Base-by-base conservation (phyloP, 148 eudicot species). In the Pouteria glomerata region DNA sequence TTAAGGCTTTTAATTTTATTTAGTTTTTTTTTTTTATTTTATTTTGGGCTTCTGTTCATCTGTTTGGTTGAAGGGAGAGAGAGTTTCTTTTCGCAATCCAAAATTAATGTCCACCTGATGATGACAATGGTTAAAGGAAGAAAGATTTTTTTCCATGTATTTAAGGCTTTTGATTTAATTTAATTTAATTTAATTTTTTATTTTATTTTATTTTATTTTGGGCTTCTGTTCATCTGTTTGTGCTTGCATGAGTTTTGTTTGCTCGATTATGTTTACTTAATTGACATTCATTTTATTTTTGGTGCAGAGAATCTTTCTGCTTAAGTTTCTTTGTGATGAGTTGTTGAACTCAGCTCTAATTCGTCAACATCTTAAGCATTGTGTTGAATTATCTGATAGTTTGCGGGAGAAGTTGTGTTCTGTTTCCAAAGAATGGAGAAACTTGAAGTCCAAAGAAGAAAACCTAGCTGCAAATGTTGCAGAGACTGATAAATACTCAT, bases 301-400 rank as follows among this genome's bases (percentile, higher is more conserved):
- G 62, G 51, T 80, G 79, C 87, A 89, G 93, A 82, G 87, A 74
- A 74, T 74, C 37, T 67, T 60, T 15, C 73, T 89, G 56, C 83
- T 89, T 52, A 89, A 85, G 68, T 74, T 82, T 79, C 71, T 89
- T 33, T 84, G 82, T 65, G 90, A 89, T 44, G 93, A 86, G 80
- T 80, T 79, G 72, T 80, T 89, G 61, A 86, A 77, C 75, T 81
- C 90, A 6, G 72, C 81, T 72, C 70, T 72, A 45, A 57, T 84
- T 60, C 88, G 79, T 68, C 88, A 81, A 51, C 93, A 86, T 70
- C 75, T 89, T 55, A 90, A 89, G 75, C 84, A 78, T 21, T 79
- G 84, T 77, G 70, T 73, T 19, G 88, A 86, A 50, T 65, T 67
- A 7, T 79, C 81, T 53, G 72, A 74, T 57, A 83, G 86, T 58